Base-by-base conservation (phyloP, 2,329 filamentous ascomycete genomes). In the Emericellopsis atlantica region DNA sequence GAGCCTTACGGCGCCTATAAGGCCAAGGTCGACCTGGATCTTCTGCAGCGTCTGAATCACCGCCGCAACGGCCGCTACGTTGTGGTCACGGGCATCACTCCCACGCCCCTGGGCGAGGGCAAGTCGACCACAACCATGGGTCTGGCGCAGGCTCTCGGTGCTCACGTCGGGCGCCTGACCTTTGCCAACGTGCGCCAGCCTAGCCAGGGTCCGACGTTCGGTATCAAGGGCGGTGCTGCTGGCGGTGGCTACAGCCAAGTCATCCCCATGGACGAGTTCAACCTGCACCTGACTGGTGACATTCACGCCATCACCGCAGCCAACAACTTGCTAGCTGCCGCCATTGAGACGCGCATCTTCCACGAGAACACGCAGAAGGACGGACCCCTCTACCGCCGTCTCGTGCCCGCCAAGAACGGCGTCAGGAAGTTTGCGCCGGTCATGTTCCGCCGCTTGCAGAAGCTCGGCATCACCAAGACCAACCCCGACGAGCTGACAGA, bases 251-350 rank as follows among this genome's bases (percentile, higher is more conserved):
- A 96, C 76, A 95, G 87, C 61, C 92, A 98, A 62, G 92, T 98
- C 56, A 96, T 98, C 53, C 92, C 92, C 44, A 98, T 98, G 92
- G 92, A 98, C 54, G 92, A 98, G 62, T 98, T 98, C 71, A 98
- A 98, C 65, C 70, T 98, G 56, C 92, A 98, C 61, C 67, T 98
- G 54, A 98, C 92, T 42, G 92, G 92, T 54, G 92, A 98, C 59
- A 96, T 98, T 43, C 92, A 98, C 60, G 92, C 92, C 49, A 92
- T 98, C 55, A 88, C 88, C 40, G 90, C 90, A 23, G 92, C 92
- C 32, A 98, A 96, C 74, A 98, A 98, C 65, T 72, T 98, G 43
- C 76, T 98, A 35, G 90, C 92, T 36, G 92, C 92, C 41, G 92
- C 92, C 31, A 93, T 98, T 47, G 92, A 98, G 58, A 96, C 92